These are phyloP conservation scores for Pistacia integerrima DNA, from an alignment of 345 rosid species.

Conservation along the genomic window DNA sequence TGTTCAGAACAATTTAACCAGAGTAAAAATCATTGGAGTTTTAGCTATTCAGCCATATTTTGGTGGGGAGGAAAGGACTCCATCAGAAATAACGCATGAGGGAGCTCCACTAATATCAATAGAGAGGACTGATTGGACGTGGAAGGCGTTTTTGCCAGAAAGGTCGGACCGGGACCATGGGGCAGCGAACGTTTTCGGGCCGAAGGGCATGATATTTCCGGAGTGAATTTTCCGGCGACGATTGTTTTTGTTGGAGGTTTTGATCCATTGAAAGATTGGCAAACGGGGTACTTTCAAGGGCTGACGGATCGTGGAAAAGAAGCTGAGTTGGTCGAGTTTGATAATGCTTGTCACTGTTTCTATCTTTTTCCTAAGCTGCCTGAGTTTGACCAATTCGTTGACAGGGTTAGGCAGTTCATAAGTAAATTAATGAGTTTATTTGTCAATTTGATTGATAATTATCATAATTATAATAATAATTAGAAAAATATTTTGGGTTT, in stretches of 20 bases:
- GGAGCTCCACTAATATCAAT: neutral
- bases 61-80: neutral
- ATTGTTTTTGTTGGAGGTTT: neutral
- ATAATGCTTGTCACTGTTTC: neutral
- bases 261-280: neutral
- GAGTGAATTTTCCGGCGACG: neutral
- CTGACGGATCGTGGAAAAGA: neutral
- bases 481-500: no score
- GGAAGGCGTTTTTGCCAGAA: no score
- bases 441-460: no score
- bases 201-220: neutral
- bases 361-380: neutral
- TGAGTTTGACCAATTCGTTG: neutral
- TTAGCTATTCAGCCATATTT: neutral
- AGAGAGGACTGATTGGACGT: no score
- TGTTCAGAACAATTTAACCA: neutral
- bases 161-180: neutral
- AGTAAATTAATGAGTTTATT: no score
- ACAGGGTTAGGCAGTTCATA: neutral
- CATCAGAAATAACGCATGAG: neutral
- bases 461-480: no score
- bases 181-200: neutral
- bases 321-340: neutral
- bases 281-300: neutral
- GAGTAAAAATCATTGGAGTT: neutral